Evolutionary conservation across 768 basidiomycete species (phyloP), one percentile per base, ranked within the genome.

Genomic region (Strobilomyces dryophilus): DNA sequence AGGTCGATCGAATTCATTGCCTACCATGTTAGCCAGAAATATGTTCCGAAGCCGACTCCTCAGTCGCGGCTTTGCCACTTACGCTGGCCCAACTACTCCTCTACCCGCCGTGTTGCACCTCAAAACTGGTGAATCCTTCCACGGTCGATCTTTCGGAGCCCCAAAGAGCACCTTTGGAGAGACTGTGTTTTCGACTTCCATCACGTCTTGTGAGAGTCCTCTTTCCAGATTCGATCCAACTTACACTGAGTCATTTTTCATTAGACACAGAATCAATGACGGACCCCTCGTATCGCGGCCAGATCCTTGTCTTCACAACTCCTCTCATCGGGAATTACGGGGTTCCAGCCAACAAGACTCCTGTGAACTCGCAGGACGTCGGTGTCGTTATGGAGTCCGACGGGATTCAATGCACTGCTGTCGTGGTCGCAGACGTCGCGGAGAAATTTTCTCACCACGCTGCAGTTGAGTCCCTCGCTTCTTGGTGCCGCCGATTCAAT

Each of bases 201-300:
- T 99, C 69, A 99, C 97, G 1, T 97, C 94, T 37, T 99, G 94
- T 93, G 57, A 61, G 89, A 77, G 45, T 24, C 48, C 15, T 44
- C 26, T 50, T 52, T 12, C 34, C 27, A 47, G 8, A 29, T 51
- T 15, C 32, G 2, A 49, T 55, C 37, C 49, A 50, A 51, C 57
- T 40, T 41, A n/a, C 42, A 5, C 45, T 61, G 49, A 51, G 17
- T 9, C 57, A 54, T 18, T 44, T 12, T 18, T 18, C 26, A 37
- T n/a, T 66, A 95, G 94, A 99, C 70, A 98, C 95, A 44, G 97
- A 99, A 73, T 97, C 93, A 8, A 98, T 99, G 97, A 99, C 97
- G 35, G 97, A 99, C 70, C 97, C 97, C 8, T 98, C 97, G 8
- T 98, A 99, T 72, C 89, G 92, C 32, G 89, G 92, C 47, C 97